phyloP scores from a whole-genome alignment of 1,284 basidiomycete genomes.

The Puccinia coronata region DNA sequence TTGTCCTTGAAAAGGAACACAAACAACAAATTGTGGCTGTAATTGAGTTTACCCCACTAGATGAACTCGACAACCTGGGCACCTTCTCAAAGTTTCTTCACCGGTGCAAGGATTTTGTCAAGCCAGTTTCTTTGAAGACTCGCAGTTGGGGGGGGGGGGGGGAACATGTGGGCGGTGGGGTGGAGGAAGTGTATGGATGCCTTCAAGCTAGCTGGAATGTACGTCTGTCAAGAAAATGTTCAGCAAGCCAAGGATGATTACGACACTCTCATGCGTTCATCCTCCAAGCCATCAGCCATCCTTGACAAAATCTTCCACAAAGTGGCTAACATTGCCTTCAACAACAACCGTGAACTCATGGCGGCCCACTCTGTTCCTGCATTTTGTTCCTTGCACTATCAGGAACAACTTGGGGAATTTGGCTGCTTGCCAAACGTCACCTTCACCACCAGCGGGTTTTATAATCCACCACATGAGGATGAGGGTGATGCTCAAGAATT shows the following conservation, averaged over 20 bases:
- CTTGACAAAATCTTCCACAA: not conserved
- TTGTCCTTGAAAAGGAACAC: not conserved
- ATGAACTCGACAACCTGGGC: not conserved
- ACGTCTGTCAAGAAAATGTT: not conserved
- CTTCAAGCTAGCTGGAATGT: not conserved
- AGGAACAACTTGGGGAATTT: not conserved
- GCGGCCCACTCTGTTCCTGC: not conserved
- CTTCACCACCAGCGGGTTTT: not conserved
- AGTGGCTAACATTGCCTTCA: not conserved
- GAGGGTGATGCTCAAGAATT: not conserved
- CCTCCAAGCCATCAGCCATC: not conserved
- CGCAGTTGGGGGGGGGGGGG: not conserved
- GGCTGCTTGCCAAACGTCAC: not conserved
- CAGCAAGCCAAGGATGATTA: not conserved
- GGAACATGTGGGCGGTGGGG: not conserved
- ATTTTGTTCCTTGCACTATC: not conserved
- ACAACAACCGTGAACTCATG: not conserved
- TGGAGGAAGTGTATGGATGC: not conserved
- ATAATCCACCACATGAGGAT: slow-evolving; percentile 7
- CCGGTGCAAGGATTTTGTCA: not conserved
- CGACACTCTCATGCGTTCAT: not conserved
- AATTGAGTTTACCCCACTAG: not conserved
- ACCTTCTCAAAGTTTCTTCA: not conserved
- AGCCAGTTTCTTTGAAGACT: not conserved
- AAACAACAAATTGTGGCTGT: not conserved